Conservation (phyloP, 2,329 filamentous ascomycete species). For the Macrophomina phaseolina region DNA sequence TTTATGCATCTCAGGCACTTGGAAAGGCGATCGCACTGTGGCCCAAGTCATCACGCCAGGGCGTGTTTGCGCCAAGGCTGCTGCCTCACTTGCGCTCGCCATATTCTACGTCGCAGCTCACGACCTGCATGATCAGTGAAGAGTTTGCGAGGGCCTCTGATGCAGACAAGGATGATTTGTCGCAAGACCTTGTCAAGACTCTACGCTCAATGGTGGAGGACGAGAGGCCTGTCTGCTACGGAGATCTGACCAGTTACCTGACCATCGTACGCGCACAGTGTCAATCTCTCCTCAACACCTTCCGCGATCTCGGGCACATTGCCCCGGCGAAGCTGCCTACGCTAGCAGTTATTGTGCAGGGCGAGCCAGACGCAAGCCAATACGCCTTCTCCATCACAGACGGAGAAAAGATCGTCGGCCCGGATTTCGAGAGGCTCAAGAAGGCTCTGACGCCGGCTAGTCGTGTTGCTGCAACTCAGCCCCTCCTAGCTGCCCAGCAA, state of each 20-base stretch:
- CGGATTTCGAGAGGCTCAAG: slow-evolving; percentile 87
- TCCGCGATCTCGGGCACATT: slow-evolving; percentile 67
- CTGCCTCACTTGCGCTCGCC: slow-evolving; percentile 71
- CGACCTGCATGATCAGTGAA: slow-evolving; percentile 82
- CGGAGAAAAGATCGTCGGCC: slow-evolving; percentile 83
- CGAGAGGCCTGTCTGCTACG: slow-evolving; percentile 81
- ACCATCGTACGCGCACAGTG: slow-evolving; percentile 91
- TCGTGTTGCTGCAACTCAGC: slow-evolving; percentile 79
- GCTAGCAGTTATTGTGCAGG: slow-evolving; percentile 90
- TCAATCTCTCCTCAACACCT: slow-evolving; percentile 85
- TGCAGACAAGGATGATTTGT: slow-evolving; percentile 52
- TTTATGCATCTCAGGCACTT: slow-evolving; percentile 85
- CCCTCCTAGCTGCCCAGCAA: slow-evolving; percentile 76
- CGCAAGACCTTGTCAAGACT: slow-evolving; percentile 65
- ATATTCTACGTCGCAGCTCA: slow-evolving; percentile 85
- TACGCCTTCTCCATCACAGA: slow-evolving; percentile 88
- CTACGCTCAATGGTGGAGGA: slow-evolving; percentile 79
- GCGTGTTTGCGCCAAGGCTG: slow-evolving; percentile 69
- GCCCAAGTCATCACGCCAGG: slow-evolving; percentile 64
- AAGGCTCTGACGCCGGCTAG: slow-evolving; percentile 88
- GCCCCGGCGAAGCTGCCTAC: slow-evolving; percentile 68
- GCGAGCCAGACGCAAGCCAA: slow-evolving; percentile 87
- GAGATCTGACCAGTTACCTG: slow-evolving; percentile 87
- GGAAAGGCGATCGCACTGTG: slow-evolving; percentile 81
- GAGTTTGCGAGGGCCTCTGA: slow-evolving; percentile 74